phyloP scores from a whole-genome alignment of 2,329 filamentous ascomycete species.

The Stachybotrys elegans region DNA sequence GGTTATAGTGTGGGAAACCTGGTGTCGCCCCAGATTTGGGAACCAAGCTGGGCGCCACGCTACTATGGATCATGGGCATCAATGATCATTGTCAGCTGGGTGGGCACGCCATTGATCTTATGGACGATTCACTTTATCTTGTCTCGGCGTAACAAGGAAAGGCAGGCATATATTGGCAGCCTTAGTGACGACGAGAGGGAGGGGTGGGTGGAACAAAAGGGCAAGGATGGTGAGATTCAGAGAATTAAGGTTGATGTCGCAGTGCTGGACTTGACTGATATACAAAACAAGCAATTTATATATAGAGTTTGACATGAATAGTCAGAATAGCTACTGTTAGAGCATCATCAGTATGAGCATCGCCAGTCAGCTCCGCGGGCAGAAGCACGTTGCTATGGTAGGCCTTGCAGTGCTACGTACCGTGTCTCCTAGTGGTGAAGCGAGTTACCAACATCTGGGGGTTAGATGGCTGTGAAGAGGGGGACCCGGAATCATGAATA shows the following conservation, averaged over 20 bases:
- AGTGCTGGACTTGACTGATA: conserved; percentile 31
- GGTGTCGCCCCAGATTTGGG: conserved; percentile 31
- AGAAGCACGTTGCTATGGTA: too few species aligned
- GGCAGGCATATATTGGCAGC: conserved; percentile 21
- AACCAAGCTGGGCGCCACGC: conserved; percentile 17
- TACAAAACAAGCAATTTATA: conserved; percentile 33
- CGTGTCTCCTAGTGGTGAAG: too few species aligned
- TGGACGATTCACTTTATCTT: conserved; percentile 18
- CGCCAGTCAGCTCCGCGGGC: too few species aligned
- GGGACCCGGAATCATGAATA: too few species aligned
- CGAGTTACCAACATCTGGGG: too few species aligned
- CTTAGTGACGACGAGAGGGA: conserved; percentile 12
- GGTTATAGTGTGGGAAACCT: conserved; percentile 30
- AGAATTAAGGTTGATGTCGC: conserved; percentile 27
- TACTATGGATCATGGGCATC: conserved; percentile 21
- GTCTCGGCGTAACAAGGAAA: conserved; percentile 22
- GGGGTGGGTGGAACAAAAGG: conserved; percentile 7
- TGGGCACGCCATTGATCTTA: conserved; percentile 22
- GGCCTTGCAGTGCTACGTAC: too few species aligned
- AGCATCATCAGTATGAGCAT: too few species aligned
- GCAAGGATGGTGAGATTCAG: conserved; percentile 21
- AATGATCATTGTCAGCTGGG: conserved; percentile 19
- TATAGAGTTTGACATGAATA: too few species aligned
- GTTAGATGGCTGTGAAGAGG: too few species aligned
- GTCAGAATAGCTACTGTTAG: too few species aligned